Base-by-base conservation (phyloP, 495 filamentous ascomycete species). In the Paragyromitra xinjiangensis region DNA sequence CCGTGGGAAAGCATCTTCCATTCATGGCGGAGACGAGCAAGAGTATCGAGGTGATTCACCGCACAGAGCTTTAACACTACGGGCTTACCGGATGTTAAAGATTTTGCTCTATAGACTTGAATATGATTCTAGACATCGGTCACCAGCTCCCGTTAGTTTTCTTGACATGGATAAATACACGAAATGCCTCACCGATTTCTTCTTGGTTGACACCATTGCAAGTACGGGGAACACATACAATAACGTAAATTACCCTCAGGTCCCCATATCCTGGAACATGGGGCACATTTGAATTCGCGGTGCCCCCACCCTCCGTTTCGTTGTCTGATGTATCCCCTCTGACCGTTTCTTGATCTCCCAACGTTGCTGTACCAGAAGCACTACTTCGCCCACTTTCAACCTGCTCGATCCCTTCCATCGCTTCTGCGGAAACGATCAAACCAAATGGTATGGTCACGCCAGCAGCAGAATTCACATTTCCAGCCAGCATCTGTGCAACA, bases 41-140 rank as follows among this genome's bases (percentile, higher is more conserved):
- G 73, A 59, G 81, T 82, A 64, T 82, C 81, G 29, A 82, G 73
- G 48, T 82, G 81, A 40, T 82, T 82, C 48, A 82, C 74, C 24
- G 67, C 73, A 45, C 81, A 82, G 26, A 82, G 81, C 44, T 82
- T 82, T 63, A 82, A 71, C 19, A 81, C 70, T n/a, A 82, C 78
- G 9, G 81, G 66, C 48, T 78, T 80, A 14, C 81, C 74, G 26
- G 81, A 78, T 24, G 53, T 55, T 59, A 69, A 55, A 14, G 78
- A 82, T 12, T 51, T 74, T 75, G 73, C 81, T 53, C 81, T 81
- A 51, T 78, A 82, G 44, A 82, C 78, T 73, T 82, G 81, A 34
- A 82, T 80, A 67, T 82, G 81, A 37, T 82, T 82, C 81, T 82
- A 34, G 3, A 51, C 24, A 64, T 42, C 37, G 40, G 67, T 51